These are phyloP conservation scores for Oligophagozyma castellii DNA, from an alignment of 1,139 yeast genomes.

Conservation along the genomic window DNA sequence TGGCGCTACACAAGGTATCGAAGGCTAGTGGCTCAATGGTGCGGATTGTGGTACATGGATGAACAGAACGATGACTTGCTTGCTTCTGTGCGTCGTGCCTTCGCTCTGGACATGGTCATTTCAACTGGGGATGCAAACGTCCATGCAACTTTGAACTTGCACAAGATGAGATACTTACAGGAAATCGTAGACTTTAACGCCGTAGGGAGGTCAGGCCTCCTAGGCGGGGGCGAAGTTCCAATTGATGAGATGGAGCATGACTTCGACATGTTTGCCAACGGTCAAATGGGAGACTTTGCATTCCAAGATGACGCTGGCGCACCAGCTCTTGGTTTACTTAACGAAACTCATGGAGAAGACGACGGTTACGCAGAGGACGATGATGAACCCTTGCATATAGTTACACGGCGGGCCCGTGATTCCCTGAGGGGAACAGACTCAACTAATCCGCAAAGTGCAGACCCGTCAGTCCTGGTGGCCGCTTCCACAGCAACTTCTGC, in stretches of 20 bases:
- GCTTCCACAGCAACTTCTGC: no score
- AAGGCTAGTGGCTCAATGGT: constrained; percentile 18
- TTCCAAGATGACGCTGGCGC: no score
- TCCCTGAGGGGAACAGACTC: constrained; percentile 4
- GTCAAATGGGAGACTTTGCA: no score
- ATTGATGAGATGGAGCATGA: no score
- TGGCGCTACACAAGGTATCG: constrained; percentile 16
- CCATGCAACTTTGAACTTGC: constrained; percentile 1
- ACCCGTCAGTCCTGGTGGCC: no score
- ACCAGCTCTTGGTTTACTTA: no score
- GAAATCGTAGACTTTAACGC: constrained; percentile 2
- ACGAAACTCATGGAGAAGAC: no score
- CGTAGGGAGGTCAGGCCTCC: constrained; percentile 1
- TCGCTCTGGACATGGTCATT: constrained; percentile 3
- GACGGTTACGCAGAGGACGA: no score
- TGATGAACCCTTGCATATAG: no score
- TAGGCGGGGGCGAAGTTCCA: no score
- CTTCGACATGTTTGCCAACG: no score
- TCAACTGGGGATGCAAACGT: not conserved
- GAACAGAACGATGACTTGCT: constrained; percentile 8
- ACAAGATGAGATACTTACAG: constrained; percentile 1
- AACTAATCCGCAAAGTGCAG: no score
- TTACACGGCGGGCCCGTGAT: constrained; percentile 4
- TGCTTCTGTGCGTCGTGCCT: constrained; percentile 6
- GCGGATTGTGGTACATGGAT: constrained; percentile 13